Percentiles rank a stretch among this genome's conserved stretches.
phyloP scores from a whole-genome alignment of 306 rosid genomes.

The Elaeagnus macrophylla region DNA sequence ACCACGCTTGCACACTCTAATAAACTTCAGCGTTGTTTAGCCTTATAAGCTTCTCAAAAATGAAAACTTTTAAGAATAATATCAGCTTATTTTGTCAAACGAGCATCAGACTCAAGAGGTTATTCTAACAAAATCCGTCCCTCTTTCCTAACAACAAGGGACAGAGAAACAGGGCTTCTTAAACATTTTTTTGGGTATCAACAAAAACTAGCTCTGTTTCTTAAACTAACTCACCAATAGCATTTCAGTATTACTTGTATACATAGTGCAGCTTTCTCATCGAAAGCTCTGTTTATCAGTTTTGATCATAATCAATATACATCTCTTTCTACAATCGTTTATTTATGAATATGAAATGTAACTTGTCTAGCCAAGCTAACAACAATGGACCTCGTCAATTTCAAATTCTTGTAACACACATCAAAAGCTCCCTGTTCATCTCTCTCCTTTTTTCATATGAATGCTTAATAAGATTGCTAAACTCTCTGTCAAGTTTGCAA shows the following conservation, averaged over 20 bases:
- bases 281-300: no score
- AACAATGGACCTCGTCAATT: no score
- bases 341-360: no score
- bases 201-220: not conserved
- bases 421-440: no score
- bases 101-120: constrained; percentile 3
- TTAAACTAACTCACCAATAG: not conserved
- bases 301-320: no score
- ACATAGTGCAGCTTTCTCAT: not conserved
- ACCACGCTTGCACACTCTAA: constrained; percentile 13
- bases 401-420: no score
- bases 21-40: constrained; percentile 11
- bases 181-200: not conserved
- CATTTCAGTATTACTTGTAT: no score
- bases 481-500: no score
- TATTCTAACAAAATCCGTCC: not conserved
- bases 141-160: not conserved
- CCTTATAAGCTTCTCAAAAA: not conserved
- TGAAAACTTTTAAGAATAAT: not conserved
- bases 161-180: not conserved
- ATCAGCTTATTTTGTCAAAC: not conserved
- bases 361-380: no score
- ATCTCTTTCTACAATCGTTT: no score
- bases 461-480: no score
- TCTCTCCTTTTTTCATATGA: no score